phyloP scores from a whole-genome alignment of 306 rosid species.

The Lathyrus tuberosus region DNA sequence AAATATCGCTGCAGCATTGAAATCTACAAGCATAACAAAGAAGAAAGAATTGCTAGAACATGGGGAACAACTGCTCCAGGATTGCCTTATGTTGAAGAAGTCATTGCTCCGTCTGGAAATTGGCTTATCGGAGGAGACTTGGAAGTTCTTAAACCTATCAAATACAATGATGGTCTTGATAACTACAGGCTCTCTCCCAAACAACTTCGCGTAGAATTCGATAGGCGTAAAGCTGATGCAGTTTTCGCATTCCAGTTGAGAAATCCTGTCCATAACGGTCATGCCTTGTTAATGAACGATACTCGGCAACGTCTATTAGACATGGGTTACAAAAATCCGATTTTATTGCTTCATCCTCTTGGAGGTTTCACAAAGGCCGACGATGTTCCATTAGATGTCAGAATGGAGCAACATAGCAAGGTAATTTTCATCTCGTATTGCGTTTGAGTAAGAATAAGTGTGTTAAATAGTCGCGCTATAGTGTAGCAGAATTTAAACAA shows the following conservation, averaged over 20 bases:
- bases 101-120: constrained; percentile 78
- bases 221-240: constrained; percentile 85
- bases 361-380: constrained; percentile 94
- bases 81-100: constrained; percentile 87
- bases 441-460: neutral
- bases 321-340: constrained; percentile 93
- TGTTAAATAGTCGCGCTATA: neutral
- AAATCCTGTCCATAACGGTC: constrained; percentile 97
- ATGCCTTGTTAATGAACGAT: constrained; percentile 93
- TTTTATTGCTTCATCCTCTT: constrained; percentile 90
- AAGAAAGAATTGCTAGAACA: constrained; percentile 96
- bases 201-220: constrained; percentile 88
- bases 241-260: constrained; percentile 95
- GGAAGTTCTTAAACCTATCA: constrained; percentile 77
- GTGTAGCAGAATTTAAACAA: neutral
- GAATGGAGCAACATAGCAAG: constrained; percentile 99
- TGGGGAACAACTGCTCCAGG: constrained; percentile 97
- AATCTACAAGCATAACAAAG: constrained; percentile 93
- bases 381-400: constrained; percentile 95
- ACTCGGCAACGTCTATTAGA: constrained; percentile 80
- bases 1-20: constrained; percentile 60
- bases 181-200: constrained; percentile 88
- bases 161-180: constrained; percentile 89
- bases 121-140: constrained; percentile 97
- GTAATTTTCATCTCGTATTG: constrained; percentile 47